Evolutionary conservation across 352 stramenopile genomes (phyloP).

Genomic region (Globisporangium heterothallicum): DNA sequence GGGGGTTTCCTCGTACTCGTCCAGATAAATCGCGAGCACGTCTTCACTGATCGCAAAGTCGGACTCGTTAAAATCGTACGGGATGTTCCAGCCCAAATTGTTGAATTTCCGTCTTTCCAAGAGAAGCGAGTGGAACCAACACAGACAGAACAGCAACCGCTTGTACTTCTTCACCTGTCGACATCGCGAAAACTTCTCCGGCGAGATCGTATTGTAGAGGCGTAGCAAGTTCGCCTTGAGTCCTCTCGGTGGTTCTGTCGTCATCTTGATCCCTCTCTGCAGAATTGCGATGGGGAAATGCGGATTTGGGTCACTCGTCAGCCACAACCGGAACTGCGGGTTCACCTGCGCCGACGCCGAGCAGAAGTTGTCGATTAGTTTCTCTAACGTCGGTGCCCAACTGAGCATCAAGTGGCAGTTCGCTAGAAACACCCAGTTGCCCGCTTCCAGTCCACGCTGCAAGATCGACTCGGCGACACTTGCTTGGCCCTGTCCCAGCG

Average conservation of each 20-base stretch:
- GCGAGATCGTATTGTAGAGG: constrained; percentile 92
- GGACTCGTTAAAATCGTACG: constrained; percentile 97
- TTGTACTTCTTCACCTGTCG: constrained; percentile 88
- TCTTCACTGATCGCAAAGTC: constrained; percentile 97
- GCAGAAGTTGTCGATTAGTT: constrained; percentile 90
- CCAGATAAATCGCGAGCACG: constrained; percentile 93
- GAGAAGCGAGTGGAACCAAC: constrained; percentile 95
- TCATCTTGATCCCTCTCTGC: constrained; percentile 95
- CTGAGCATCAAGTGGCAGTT: constrained; percentile 96
- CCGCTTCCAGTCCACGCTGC: constrained; percentile 72
- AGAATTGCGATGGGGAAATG: constrained; percentile 96
- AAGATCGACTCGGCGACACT: constrained; percentile 89
- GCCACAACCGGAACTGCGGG: constrained; percentile 90
- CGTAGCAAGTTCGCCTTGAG: constrained; percentile 91
- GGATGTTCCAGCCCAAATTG: constrained; percentile 96
- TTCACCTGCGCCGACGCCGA: constrained; percentile 59
- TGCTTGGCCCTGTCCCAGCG: constrained; percentile 91
- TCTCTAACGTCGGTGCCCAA: constrained; percentile 93
- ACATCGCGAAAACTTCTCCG: constrained; percentile 84
- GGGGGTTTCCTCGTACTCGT: constrained; percentile 89
- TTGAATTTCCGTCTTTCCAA: constrained; percentile 96
- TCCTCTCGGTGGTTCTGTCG: constrained; percentile 91
- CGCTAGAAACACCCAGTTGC: constrained; percentile 93
- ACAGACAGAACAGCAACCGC: constrained; percentile 91
- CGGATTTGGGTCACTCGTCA: constrained; percentile 89